Percentiles rank a stretch among this genome's conserved stretches.
These are phyloP conservation scores for Cladophialophora bantiana DNA, from an alignment of 2,329 filamentous ascomycete species.

Conservation along the genomic window DNA sequence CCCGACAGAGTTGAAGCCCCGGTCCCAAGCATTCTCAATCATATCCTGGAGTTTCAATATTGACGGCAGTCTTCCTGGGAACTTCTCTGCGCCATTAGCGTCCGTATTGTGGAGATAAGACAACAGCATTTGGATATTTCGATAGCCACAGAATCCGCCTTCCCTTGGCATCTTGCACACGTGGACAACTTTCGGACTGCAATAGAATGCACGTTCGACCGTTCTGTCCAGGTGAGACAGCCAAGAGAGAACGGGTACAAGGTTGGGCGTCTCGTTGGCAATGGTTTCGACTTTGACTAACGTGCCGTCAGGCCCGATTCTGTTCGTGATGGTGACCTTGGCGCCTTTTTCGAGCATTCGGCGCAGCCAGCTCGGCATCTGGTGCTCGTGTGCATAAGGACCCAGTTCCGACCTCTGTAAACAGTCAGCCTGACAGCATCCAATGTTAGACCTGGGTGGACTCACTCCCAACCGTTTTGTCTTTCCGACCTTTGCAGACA, in stretches of 20 bases:
- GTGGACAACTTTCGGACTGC: slow-evolving; percentile 76
- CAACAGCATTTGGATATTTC: slow-evolving; percentile 90
- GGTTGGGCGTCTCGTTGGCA: slow-evolving; percentile 58
- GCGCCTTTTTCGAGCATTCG: slow-evolving; percentile 67
- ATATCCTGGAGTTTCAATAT: slow-evolving; percentile 84
- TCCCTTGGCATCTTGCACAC: slow-evolving; percentile 82
- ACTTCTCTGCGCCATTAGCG: slow-evolving; percentile 64
- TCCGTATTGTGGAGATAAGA: slow-evolving; percentile 74
- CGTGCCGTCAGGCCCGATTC: slow-evolving; percentile 53
- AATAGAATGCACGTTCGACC: slow-evolving; percentile 78
- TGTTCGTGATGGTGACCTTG: slow-evolving; percentile 62
- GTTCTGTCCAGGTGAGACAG: slow-evolving; percentile 69
- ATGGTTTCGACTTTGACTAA: slow-evolving; percentile 51
- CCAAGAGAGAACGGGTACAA: slow-evolving; percentile 68
- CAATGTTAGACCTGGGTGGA: neutral
- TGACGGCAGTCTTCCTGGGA: slow-evolving; percentile 70
- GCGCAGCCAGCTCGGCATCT: slow-evolving; percentile 75
- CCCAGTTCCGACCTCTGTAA: slow-evolving; percentile 67
- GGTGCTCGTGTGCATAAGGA: slow-evolving; percentile 73
- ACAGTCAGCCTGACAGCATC: slow-evolving; percentile 16
- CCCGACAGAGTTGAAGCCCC: slow-evolving; percentile 77
- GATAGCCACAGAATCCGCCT: slow-evolving; percentile 92
- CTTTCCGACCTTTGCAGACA: slow-evolving; percentile 45
- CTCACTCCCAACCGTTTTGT: slow-evolving; percentile 37
- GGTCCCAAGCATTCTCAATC: slow-evolving; percentile 89